These are phyloP conservation scores for Rhodotorula diobovata DNA, from an alignment of 768 basidiomycete species.

Conservation along the genomic window DNA sequence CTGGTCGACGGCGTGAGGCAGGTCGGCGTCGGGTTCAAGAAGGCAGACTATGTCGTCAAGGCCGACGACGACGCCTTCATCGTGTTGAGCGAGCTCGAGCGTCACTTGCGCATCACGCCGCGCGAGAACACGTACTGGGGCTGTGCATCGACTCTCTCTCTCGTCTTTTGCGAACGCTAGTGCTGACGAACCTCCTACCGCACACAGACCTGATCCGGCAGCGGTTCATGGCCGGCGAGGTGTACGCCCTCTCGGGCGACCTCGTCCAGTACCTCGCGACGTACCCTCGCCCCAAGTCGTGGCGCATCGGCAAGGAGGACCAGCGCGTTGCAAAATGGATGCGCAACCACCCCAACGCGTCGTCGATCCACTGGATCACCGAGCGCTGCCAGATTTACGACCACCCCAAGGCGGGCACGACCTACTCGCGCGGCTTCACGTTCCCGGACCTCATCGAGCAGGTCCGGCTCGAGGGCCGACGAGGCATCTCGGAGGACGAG, in stretches of 20 bases:
- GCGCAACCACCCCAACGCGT: conserved; percentile 65
- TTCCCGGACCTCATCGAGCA: conserved; percentile 82
- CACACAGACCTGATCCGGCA: conserved; percentile 67
- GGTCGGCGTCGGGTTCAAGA: conserved; percentile 61
- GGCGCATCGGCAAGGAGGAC: conserved; percentile 81
- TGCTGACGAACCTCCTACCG: not conserved
- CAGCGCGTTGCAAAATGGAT: conserved; percentile 93
- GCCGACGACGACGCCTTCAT: conserved; percentile 94
- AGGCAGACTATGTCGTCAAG: conserved; percentile 88
- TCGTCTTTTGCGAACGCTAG: not conserved
- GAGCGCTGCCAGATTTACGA: conserved; percentile 98
- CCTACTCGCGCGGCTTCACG: conserved; percentile 89
- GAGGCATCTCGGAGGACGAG: conserved; percentile 46
- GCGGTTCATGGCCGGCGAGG: conserved; percentile 89
- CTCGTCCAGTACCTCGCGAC: conserved; percentile 81
- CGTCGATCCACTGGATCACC: conserved; percentile 77
- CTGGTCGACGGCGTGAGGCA: conserved; percentile 33
- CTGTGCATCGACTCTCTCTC: conserved; percentile 38
- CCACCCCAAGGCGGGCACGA: conserved; percentile 87
- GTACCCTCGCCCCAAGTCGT: conserved; percentile 61
- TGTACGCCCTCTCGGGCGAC: conserved; percentile 84
- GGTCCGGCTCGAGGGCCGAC: conserved; percentile 53
- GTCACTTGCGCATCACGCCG: conserved; percentile 74
- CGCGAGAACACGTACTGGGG: conserved; percentile 52
- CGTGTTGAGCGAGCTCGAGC: conserved; percentile 88